These are phyloP conservation scores for Agroathelia rolfsii DNA, from an alignment of 1,284 basidiomycete genomes.

Conservation along the genomic window DNA sequence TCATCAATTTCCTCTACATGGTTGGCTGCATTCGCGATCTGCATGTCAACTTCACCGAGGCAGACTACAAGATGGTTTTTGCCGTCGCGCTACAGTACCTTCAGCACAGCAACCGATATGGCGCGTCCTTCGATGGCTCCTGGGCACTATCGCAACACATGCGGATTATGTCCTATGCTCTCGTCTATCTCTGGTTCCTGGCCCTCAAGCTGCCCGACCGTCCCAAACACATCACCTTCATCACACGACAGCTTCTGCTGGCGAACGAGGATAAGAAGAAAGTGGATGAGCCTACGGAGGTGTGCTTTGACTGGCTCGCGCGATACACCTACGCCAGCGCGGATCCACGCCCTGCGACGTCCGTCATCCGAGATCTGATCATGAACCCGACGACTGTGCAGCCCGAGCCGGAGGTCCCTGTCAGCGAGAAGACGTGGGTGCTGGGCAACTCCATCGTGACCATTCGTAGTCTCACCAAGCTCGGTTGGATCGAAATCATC, in stretches of 20 bases:
- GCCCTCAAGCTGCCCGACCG: constrained; percentile 82
- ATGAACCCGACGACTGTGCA: constrained; percentile 37
- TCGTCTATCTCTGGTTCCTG: constrained; percentile 94
- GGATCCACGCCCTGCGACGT: constrained; percentile 81
- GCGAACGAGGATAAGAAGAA: constrained; percentile 74
- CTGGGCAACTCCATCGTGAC: constrained; percentile 84
- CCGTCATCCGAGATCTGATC: constrained; percentile 68
- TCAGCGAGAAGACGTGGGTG: constrained; percentile 79
- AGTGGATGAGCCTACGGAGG: constrained; percentile 88
- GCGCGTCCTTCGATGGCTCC: constrained; percentile 51
- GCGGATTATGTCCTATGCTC: constrained; percentile 86
- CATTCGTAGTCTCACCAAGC: constrained; percentile 61
- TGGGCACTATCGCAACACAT: constrained; percentile 96
- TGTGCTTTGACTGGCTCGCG: constrained; percentile 97
- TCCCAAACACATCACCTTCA: constrained; percentile 76
- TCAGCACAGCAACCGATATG: constrained; percentile 76
- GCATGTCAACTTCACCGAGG: constrained; percentile 89
- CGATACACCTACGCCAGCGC: constrained; percentile 93
- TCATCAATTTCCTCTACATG: constrained; percentile 86
- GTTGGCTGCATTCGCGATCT: constrained; percentile 74
- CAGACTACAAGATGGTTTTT: constrained; percentile 91
- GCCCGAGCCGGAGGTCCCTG: constrained; percentile 30
- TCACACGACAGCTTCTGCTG: constrained; percentile 79
- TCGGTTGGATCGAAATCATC: constrained; percentile 87
- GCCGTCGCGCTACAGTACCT: constrained; percentile 94